Percentiles rank a stretch among this genome's conserved stretches.
phyloP scores from a whole-genome alignment of 352 stramenopile species.

The Phytophthora lateralis region DNA sequence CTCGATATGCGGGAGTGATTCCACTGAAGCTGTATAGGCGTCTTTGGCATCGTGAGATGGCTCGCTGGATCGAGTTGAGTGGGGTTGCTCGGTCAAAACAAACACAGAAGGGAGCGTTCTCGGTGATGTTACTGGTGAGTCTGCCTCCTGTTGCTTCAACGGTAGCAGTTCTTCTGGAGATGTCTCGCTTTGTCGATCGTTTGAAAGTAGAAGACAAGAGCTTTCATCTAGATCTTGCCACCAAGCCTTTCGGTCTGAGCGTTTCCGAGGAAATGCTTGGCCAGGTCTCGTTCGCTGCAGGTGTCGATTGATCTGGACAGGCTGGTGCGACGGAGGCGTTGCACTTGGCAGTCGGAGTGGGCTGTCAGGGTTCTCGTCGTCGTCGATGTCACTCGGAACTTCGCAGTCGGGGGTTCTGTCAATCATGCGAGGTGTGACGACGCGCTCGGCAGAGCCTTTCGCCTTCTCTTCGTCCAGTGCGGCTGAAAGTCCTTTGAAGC shows the following conservation, averaged over 20 bases:
- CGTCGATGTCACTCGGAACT: slow-evolving; percentile 10
- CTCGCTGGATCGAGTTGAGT: slow-evolving; percentile 6
- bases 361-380: slow-evolving; percentile 11
- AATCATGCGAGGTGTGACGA: slow-evolving; percentile 17
- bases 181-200: slow-evolving; percentile 8
- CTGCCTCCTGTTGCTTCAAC: slow-evolving; percentile 5
- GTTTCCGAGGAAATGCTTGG: slow-evolving; percentile 38
- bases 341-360: slow-evolving; percentile 22
- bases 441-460: slow-evolving; percentile 17
- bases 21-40: neutral
- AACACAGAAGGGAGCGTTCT: slow-evolving; percentile 32
- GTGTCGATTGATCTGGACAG: slow-evolving; percentile 31
- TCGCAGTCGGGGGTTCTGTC: neutral
- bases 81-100: slow-evolving; percentile 24
- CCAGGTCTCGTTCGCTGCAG: slow-evolving; percentile 29
- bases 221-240: slow-evolving; percentile 40
- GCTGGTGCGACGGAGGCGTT: slow-evolving; percentile 34
- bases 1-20: slow-evolving; percentile 22
- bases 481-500: slow-evolving; percentile 40
- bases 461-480: slow-evolving; percentile 10
- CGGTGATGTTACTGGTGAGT: neutral
- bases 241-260: slow-evolving; percentile 40
- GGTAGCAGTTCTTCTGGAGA: slow-evolving; percentile 2
- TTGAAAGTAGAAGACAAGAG: slow-evolving; percentile 21
- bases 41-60: neutral